A percentile compares a stretch with the other conserved stretches of the same genome.
These are phyloP conservation scores for Cochlearia excelsa DNA, from an alignment of 345 rosid genomes.

Conservation along the genomic window DNA sequence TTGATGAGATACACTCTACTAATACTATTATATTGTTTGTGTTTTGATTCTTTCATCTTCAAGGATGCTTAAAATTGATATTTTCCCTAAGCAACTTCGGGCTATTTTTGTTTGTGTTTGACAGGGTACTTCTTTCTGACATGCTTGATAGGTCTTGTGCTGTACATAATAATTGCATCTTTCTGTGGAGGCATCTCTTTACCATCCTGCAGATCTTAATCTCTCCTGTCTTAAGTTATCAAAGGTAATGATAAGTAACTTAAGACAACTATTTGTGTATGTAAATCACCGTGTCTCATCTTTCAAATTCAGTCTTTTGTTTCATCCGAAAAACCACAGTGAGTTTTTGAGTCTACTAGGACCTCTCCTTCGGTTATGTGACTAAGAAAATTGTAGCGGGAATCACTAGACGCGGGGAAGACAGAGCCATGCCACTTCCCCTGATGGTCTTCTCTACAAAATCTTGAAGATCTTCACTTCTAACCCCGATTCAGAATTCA, in stretches of 20 bases:
- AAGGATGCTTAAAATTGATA: too few relatives aligned
- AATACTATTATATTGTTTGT: too few relatives aligned
- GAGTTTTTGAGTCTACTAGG: constrained; percentile 16
- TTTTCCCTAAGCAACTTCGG: too few relatives aligned
- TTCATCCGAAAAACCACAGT: constrained; percentile 19
- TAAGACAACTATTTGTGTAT: constrained; percentile 6
- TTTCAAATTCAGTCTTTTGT: neutral
- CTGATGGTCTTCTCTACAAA: constrained; percentile 56
- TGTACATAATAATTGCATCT: constrained; percentile 83
- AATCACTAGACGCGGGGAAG: constrained; percentile 86
- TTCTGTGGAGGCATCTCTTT: constrained; percentile 89
- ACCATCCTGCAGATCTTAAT: constrained; percentile 84
- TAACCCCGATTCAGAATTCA: constrained; percentile 63
- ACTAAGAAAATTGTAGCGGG: constrained; percentile 55
- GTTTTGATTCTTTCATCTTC: too few relatives aligned
- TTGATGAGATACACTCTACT: neutral
- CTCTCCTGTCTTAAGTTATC: constrained; percentile 5
- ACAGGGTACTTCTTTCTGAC: constrained; percentile 76
- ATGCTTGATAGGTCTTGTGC: constrained; percentile 66
- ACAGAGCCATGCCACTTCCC: constrained; percentile 77
- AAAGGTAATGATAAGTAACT: constrained; percentile 9
- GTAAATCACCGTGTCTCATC: constrained; percentile 7
- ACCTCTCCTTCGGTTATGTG: constrained; percentile 16
- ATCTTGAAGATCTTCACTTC: constrained; percentile 74
- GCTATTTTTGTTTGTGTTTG: neutral